Base-by-base conservation (phyloP, 1,284 basidiomycete species). In the Cutaneotrichosporon mucoides region DNA sequence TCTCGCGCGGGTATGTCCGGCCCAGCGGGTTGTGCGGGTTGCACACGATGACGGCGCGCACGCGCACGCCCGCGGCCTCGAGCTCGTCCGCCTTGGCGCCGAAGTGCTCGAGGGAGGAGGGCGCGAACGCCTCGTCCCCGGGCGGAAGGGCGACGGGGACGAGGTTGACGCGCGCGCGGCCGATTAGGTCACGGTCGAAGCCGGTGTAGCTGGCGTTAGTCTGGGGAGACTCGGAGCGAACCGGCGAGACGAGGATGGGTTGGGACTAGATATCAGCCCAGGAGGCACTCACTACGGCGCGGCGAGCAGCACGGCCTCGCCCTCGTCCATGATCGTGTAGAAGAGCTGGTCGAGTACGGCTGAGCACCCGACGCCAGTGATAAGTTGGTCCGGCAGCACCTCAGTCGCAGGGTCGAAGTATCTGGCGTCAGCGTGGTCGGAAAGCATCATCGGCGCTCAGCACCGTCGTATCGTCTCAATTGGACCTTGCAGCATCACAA, bases 1-100 rank as follows among this genome's bases (percentile, higher is more conserved):
- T 77, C 16, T 77, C 72, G 11, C 73, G 73, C 4, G 76, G 60
- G 61, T 80, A 75, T 10, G 75, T 73, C 52, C 72, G 60, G n/a
- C 76, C 79, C 0, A 78, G 68, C 1, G 79, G 80, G 63, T 81
- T 81, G 59, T 79, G 76, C 2, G 80, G 79, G 56, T 80, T 80
- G 54, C 76, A 77, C 0, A 80, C 61, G 53, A 81, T 74, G 5
- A 76, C 68, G 4, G 73, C 73, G 44, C 73, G 65, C 6, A 68
- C 65, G 13, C 61, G 65, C 16, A 70, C 63, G 13, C 72, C 71
- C 49, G 68, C 37, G 1, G 43, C 52, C 34, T 55, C 60, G 12
- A 71, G 60, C 53, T 72, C 62, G 34, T 66, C 62, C n/a, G 70
- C 60, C 36, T 66, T 68, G 15, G 57, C 55, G 11, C 66, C 71